Evolutionary conservation across 2,329 filamentous ascomycete genomes (phyloP).

Genomic region (Sarocladium kiliense): DNA sequence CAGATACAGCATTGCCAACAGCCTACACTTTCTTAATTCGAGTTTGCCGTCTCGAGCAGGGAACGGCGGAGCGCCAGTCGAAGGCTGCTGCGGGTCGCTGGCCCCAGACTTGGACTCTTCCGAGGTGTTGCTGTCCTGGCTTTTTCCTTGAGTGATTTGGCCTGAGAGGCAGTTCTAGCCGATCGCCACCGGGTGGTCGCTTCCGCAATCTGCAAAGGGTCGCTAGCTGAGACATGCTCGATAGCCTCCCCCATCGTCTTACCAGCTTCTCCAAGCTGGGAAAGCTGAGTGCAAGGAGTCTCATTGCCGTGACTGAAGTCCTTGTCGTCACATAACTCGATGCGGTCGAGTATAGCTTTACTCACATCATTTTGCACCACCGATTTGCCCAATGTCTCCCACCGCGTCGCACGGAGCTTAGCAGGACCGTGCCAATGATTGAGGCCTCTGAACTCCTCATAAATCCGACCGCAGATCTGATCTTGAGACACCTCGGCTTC

Average conservation of each 20-base stretch:
- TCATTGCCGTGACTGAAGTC: background rate
- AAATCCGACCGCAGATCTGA: background rate
- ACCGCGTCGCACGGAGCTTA: background rate
- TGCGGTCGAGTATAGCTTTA: background rate
- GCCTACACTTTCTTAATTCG: background rate
- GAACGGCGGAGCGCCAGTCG: background rate
- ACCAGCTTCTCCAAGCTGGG: background rate
- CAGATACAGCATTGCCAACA: too few relatives aligned
- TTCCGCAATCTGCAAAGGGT: background rate
- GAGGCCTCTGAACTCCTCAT: background rate
- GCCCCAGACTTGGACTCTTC: background rate
- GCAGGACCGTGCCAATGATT: background rate
- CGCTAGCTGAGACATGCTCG: background rate
- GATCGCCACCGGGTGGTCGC: background rate
- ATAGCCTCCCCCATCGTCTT: background rate
- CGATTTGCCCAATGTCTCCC: background rate
- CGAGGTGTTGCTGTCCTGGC: background rate
- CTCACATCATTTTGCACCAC: background rate
- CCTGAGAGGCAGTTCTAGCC: background rate
- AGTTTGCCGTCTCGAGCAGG: background rate
- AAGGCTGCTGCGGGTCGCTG: background rate
- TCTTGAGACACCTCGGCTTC: background rate
- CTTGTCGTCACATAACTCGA: background rate
- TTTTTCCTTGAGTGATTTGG: background rate
- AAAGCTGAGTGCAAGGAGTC: background rate